Conservation (phyloP, 163 green algal species). For the Scenedesmus sp. region DNA sequence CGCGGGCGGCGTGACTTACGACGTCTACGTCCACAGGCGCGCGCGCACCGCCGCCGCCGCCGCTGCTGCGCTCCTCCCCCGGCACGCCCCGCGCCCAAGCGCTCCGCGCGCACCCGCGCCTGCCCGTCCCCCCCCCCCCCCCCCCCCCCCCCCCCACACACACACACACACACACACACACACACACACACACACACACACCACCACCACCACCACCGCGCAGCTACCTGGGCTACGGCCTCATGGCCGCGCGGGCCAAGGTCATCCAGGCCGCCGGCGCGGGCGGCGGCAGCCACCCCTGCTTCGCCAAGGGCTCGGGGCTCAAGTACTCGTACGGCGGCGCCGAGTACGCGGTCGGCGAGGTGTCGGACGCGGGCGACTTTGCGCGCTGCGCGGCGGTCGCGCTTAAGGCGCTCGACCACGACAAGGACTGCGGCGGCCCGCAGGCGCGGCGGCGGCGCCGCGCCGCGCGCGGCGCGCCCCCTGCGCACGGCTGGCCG, state of each 20-base stretch:
- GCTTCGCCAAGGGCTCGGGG: slow-evolving; percentile 59
- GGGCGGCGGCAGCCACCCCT: slow-evolving; percentile 65
- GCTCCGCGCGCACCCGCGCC: too few species aligned
- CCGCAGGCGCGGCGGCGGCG: slow-evolving; percentile 11
- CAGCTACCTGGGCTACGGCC: slow-evolving; percentile 95
- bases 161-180: neutral
- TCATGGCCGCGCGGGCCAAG: slow-evolving; percentile 92
- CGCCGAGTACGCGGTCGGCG: slow-evolving; percentile 45
- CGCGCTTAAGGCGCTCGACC: slow-evolving; percentile 41
- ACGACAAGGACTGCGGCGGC: slow-evolving; percentile 44
- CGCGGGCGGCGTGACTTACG: slow-evolving; percentile 76
- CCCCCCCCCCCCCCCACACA: too few species aligned
- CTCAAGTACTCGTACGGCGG: slow-evolving; percentile 71
- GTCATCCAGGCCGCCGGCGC: slow-evolving; percentile 70
- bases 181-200: neutral
- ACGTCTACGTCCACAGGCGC: slow-evolving; percentile 96
- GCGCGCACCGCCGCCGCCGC: too few species aligned
- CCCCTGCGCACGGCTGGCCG: slow-evolving; percentile 4
- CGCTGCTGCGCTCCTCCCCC: too few species aligned
- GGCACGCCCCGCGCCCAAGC: too few species aligned
- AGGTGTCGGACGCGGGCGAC: slow-evolving; percentile 34
- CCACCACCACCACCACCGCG: neutral
- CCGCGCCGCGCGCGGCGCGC: neutral
- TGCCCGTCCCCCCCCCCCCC: too few species aligned
- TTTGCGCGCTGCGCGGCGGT: slow-evolving; percentile 45